Evolutionary conservation across 192 early-diverging fungal genomes (phyloP).

Genomic region (Phycomyces nitens): DNA sequence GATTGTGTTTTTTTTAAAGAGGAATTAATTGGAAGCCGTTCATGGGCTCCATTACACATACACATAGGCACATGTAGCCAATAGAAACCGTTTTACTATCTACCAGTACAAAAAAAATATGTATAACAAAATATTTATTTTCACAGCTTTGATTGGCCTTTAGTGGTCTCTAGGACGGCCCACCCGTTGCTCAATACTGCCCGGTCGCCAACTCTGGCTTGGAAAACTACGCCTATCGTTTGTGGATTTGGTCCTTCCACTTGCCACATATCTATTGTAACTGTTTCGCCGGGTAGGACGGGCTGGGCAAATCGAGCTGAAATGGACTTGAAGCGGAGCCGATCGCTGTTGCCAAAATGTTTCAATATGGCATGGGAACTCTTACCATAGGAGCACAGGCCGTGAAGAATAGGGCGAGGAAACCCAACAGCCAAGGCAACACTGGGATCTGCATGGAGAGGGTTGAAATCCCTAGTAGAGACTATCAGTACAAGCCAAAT

Average conservation of each 20-base stretch:
- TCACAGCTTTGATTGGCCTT: no score
- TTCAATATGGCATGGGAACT: conserved; percentile 57
- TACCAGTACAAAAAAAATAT: no score
- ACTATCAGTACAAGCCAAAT: no score
- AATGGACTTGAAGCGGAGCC: conserved; percentile 58
- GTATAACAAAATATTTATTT: no score
- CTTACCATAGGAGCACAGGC: conserved; percentile 59
- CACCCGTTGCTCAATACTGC: conserved; percentile 63
- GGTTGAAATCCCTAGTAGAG: conserved; percentile 60
- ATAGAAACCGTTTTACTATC: no score
- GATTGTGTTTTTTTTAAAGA: no score
- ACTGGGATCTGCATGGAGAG: conserved; percentile 68
- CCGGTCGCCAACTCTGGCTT: conserved; percentile 52
- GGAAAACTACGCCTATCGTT: conserved; percentile 47
- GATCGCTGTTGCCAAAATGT: conserved; percentile 49
- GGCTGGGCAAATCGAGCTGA: conserved; percentile 63
- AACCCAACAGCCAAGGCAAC: conserved; percentile 67
- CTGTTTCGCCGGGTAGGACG: conserved; percentile 72
- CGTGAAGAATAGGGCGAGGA: conserved; percentile 71
- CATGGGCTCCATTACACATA: no score
- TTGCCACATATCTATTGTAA: conserved; percentile 71
- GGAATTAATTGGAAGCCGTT: no score
- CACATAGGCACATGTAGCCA: no score
- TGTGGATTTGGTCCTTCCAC: conserved; percentile 27
- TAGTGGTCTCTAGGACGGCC: conserved; percentile 24